phyloP scores from a whole-genome alignment of 2,329 filamentous ascomycete species.

The Fusarium sp. region DNA sequence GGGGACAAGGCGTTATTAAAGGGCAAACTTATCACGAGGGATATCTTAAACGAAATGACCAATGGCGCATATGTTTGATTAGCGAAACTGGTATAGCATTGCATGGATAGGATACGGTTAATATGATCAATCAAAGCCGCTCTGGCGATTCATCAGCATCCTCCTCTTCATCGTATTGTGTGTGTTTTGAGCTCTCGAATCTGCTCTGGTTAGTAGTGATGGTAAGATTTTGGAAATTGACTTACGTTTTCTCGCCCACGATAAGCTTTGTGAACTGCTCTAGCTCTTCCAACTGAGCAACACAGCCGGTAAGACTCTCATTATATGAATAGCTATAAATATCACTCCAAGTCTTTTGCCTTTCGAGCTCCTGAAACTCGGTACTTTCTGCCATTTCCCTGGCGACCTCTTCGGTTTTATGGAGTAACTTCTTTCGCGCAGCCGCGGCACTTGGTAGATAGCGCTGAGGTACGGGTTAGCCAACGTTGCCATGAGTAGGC shows the following conservation, averaged over 20 bases:
- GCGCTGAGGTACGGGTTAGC: conserved; percentile 50
- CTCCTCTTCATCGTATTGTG: conserved; percentile 44
- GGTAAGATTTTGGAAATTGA: background rate
- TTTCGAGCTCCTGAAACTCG: conserved; percentile 46
- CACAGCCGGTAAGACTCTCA: conserved; percentile 67
- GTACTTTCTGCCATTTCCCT: conserved; percentile 46
- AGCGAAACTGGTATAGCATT: conserved; percentile 27
- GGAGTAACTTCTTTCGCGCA: conserved; percentile 64
- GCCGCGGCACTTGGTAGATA: conserved; percentile 70
- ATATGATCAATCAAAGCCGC: conserved; percentile 32
- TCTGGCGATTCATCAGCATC: conserved; percentile 34
- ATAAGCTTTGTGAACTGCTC: conserved; percentile 70
- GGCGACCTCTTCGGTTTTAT: conserved; percentile 65
- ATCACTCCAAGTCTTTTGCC: conserved; percentile 65
- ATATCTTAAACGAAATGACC: conserved; percentile 81
- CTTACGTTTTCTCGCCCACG: conserved; percentile 66
- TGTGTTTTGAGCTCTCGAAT: conserved; percentile 52
- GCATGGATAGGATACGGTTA: conserved; percentile 26
- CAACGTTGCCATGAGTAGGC: background rate
- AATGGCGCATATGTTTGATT: conserved; percentile 57
- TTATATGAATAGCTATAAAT: conserved; percentile 70
- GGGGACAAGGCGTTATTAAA: conserved; percentile 74
- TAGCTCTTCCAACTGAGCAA: conserved; percentile 66
- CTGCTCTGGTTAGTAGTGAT: conserved; percentile 44
- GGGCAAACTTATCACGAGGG: conserved; percentile 76